Percentiles rank a stretch among this genome's conserved stretches.
These are phyloP conservation scores for Phoma sp. DNA, from an alignment of 2,329 filamentous ascomycete species.

Conservation along the genomic window DNA sequence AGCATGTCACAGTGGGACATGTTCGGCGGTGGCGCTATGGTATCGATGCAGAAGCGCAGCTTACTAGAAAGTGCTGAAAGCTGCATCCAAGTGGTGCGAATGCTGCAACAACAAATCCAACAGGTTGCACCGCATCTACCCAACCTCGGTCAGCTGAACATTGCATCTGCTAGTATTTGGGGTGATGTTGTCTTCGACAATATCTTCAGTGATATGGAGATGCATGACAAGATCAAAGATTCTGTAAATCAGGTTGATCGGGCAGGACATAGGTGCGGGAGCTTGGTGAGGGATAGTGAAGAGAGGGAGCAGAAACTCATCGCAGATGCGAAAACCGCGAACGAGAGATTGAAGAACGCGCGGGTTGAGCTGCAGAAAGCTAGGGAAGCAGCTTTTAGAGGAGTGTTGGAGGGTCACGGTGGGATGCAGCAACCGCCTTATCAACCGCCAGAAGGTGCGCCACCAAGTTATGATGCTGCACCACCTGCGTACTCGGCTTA, in stretches of 20 bases:
- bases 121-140: constrained; percentile 50
- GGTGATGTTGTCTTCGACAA: constrained; percentile 65
- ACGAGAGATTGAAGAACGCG: constrained; percentile 38
- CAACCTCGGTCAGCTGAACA: constrained; percentile 50
- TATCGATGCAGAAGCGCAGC: constrained; percentile 63
- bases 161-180: constrained; percentile 58
- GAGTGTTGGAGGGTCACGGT: constrained; percentile 27
- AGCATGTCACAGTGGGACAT: constrained; percentile 52
- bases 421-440: background rate
- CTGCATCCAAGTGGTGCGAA: constrained; percentile 51
- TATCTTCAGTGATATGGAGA: constrained; percentile 61
- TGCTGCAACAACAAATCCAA: constrained; percentile 50
- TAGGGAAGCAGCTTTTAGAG: constrained; percentile 54
- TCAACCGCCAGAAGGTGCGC: constrained; percentile 3
- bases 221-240: constrained; percentile 61
- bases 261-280: constrained; percentile 35
- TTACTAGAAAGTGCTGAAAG: constrained; percentile 59
- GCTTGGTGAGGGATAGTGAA: constrained; percentile 47
- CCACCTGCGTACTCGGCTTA: constrained; percentile 13
- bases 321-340: constrained; percentile 40
- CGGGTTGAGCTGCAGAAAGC: constrained; percentile 54
- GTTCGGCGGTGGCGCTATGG: constrained; percentile 58
- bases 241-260: constrained; percentile 46
- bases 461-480: constrained; percentile 6
- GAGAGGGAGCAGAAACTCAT: constrained; percentile 32